phyloP scores from a whole-genome alignment of 2,329 filamentous ascomycete species.

The Talaromyces sp. region DNA sequence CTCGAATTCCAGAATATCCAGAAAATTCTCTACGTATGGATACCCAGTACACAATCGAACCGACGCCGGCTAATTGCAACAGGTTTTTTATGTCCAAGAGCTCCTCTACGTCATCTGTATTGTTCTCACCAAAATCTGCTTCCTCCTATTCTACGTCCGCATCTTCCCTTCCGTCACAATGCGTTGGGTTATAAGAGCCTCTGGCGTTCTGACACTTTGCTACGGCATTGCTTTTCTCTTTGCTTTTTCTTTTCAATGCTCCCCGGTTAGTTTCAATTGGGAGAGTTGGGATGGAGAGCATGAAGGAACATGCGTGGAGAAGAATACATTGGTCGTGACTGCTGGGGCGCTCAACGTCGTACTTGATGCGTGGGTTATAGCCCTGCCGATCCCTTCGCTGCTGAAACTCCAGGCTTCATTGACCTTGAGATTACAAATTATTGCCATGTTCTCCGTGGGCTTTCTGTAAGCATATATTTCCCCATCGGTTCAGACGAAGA shows the following conservation, averaged over 20 bases:
- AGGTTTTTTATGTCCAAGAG: conserved; percentile 4
- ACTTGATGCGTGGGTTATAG: conserved; percentile 12
- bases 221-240: conserved; percentile 11
- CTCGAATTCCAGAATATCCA: neutral
- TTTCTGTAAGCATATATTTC: neutral
- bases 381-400: conserved; percentile 14
- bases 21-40: neutral
- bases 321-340: neutral
- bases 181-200: conserved; percentile 10
- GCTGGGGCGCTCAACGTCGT: neutral
- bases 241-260: conserved; percentile 1
- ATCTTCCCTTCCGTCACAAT: conserved; percentile 13
- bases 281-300: conserved; percentile 2
- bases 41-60: neutral
- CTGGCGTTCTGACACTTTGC: conserved; percentile 7
- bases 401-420: conserved; percentile 11
- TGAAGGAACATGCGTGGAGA: conserved; percentile 2
- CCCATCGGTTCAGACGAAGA: neutral
- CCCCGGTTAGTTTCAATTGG: conserved; percentile 1
- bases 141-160: conserved; percentile 13
- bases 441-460: conserved; percentile 5
- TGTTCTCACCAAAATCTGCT: neutral
- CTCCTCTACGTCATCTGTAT: conserved; percentile 7
- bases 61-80: neutral
- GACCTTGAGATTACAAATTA: conserved; percentile 11